These are phyloP conservation scores for Melastoma malabathricum DNA, from an alignment of 345 rosid genomes.

Conservation along the genomic window DNA sequence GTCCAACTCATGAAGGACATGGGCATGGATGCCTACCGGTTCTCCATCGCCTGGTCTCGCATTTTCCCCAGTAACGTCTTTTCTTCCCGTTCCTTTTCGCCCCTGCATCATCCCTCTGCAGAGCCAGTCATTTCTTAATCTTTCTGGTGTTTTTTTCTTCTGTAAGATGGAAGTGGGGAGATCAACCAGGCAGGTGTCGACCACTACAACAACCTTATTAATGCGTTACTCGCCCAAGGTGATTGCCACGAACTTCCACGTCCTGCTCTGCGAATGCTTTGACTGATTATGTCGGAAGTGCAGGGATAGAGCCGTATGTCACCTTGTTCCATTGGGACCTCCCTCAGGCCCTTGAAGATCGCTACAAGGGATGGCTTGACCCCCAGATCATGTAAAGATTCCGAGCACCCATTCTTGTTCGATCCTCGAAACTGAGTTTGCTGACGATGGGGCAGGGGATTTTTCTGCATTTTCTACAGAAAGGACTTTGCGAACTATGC, in stretches of 20 bases:
- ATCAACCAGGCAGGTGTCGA: conserved; percentile 88
- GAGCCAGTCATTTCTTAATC: too few relatives aligned
- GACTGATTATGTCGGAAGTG: neutral
- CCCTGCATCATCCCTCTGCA: too few relatives aligned
- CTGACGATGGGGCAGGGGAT: neutral
- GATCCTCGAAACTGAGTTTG: neutral
- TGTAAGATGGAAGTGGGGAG: conserved; percentile 55
- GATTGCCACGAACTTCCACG: neutral
- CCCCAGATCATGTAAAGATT: conserved; percentile 48
- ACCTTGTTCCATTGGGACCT: conserved; percentile 97
- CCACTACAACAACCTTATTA: conserved; percentile 70
- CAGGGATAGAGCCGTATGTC: conserved; percentile 87
- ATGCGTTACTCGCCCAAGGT: conserved; percentile 67
- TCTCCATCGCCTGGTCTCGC: conserved; percentile 91
- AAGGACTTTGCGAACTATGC: conserved; percentile 66
- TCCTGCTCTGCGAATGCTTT: neutral
- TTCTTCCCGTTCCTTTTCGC: neutral
- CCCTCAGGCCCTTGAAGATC: conserved; percentile 74
- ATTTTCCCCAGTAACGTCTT: conserved; percentile 58
- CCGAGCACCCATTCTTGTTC: neutral
- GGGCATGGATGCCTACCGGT: conserved; percentile 90
- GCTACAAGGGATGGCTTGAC: conserved; percentile 75
- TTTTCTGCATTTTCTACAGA: conserved; percentile 18
- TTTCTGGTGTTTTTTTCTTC: neutral
- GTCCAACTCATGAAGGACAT: conserved; percentile 79